phyloP scores from a whole-genome alignment of 75 land plant species.

The Chamaecyparis obtusa region DNA sequence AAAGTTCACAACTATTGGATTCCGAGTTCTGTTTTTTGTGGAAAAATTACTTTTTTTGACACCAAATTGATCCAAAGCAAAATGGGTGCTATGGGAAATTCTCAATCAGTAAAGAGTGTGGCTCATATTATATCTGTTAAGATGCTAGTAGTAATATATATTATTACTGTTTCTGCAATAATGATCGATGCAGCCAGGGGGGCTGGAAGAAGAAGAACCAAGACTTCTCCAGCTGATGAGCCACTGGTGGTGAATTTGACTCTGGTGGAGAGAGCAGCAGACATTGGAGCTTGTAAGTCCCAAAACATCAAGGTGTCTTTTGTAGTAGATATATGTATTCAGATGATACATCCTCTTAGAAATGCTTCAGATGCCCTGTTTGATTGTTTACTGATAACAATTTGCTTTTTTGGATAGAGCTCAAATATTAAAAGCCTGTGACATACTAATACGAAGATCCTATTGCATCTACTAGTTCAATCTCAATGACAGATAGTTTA shows the following conservation, averaged over 20 bases:
- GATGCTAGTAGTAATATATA: background rate
- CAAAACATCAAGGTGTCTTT: background rate
- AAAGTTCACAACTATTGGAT: background rate
- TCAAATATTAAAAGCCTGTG: background rate
- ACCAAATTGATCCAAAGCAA: background rate
- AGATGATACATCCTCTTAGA: background rate
- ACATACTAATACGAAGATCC: background rate
- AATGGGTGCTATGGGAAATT: background rate
- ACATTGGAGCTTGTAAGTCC: constrained; percentile 1
- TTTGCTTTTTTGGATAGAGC: background rate
- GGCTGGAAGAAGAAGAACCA: background rate
- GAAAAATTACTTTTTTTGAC: background rate
- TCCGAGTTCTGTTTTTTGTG: background rate
- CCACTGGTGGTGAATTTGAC: background rate
- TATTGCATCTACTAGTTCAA: background rate
- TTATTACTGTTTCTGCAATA: background rate
- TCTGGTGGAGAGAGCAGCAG: constrained; percentile 10
- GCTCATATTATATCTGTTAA: background rate
- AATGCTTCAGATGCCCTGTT: background rate
- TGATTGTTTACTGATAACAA: background rate
- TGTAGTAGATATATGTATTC: background rate
- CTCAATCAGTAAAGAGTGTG: background rate
- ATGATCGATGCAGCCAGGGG: background rate
- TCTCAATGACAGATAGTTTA: background rate
- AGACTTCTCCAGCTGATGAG: background rate